Conservation (phyloP, 805 yeast genomes). For the Yarrowia deformans region DNA sequence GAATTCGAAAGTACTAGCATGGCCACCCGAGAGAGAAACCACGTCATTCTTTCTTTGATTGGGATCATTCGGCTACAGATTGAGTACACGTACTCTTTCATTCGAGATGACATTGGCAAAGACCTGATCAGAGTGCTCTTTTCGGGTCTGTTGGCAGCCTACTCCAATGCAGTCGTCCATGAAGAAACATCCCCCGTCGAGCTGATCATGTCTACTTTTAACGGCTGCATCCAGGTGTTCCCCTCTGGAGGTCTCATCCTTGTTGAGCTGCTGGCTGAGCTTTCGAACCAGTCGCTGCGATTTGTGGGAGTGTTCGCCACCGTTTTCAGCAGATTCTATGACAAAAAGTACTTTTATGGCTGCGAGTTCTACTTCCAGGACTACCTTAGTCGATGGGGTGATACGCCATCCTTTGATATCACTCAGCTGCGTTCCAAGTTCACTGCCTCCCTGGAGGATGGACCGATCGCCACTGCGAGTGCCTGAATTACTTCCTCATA, state of each 20-base stretch:
- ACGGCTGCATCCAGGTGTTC: constrained; percentile 11
- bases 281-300: constrained; percentile 4
- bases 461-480: neutral
- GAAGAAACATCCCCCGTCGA: constrained; percentile 4
- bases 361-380: constrained; percentile 16
- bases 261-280: constrained; percentile 13
- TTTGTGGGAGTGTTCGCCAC: constrained; percentile 22
- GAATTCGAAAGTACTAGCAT: constrained; percentile 6
- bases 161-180: constrained; percentile 2
- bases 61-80: constrained; percentile 20
- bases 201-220: constrained; percentile 20
- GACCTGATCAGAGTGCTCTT: constrained; percentile 7
- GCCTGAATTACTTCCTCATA: neutral
- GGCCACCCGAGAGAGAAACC: constrained; percentile 19
- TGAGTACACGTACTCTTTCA: constrained; percentile 22
- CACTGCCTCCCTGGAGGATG: neutral
- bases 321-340: constrained; percentile 22
- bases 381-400: constrained; percentile 19
- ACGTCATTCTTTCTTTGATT: constrained; percentile 8
- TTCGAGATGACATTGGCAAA: neutral
- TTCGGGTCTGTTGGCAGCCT: constrained; percentile 5
- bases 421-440: constrained; percentile 17
- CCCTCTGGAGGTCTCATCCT: constrained; percentile 15
- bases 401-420: constrained; percentile 23
- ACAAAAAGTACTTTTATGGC: constrained; percentile 2